Evolutionary conservation across 164 flowering plant genomes (phyloP).

Genomic region (Amborella trichopoda): DNA sequence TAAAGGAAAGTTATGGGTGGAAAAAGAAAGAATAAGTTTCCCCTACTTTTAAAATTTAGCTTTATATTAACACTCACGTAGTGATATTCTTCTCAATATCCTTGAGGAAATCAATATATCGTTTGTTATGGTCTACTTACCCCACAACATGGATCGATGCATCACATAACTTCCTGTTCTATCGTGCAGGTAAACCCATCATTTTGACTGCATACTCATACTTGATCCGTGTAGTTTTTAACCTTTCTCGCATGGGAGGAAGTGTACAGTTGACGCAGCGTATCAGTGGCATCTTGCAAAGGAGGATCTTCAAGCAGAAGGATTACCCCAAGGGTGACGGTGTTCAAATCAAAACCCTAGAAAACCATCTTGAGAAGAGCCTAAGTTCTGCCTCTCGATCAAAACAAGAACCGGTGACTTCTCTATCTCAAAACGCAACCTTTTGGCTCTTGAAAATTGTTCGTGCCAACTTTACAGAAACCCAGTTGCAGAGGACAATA

Average conservation of each 20-base stretch:
- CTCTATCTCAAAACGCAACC: constrained; percentile 64
- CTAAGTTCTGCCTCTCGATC: constrained; percentile 23
- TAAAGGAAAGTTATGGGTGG: too few relatives aligned
- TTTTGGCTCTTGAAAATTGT: constrained; percentile 73
- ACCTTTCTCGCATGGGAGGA: constrained; percentile 50
- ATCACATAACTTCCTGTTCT: too few relatives aligned
- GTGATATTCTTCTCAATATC: too few relatives aligned
- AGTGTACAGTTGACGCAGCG: constrained; percentile 85
- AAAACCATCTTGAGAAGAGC: constrained; percentile 42
- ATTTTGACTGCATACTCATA: constrained; percentile 67
- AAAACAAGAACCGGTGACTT: constrained; percentile 51
- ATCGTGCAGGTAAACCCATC: constrained; percentile 61
- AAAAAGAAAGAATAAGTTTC: too few relatives aligned
- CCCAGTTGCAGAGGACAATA: constrained; percentile 32
- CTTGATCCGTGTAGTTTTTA: constrained; percentile 61
- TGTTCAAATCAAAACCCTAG: constrained; percentile 37
- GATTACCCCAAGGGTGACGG: constrained; percentile 55
- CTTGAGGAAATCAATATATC: too few relatives aligned
- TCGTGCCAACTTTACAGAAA: constrained; percentile 31
- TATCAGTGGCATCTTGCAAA: constrained; percentile 76
- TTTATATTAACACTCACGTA: too few relatives aligned
- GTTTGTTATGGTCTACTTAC: too few relatives aligned
- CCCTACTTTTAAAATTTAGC: too few relatives aligned
- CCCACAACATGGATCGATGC: too few relatives aligned
- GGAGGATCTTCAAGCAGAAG: constrained; percentile 76